Base-by-base conservation (phyloP, 1,139 yeast genomes). In the Yamadazyma epiphylla region DNA sequence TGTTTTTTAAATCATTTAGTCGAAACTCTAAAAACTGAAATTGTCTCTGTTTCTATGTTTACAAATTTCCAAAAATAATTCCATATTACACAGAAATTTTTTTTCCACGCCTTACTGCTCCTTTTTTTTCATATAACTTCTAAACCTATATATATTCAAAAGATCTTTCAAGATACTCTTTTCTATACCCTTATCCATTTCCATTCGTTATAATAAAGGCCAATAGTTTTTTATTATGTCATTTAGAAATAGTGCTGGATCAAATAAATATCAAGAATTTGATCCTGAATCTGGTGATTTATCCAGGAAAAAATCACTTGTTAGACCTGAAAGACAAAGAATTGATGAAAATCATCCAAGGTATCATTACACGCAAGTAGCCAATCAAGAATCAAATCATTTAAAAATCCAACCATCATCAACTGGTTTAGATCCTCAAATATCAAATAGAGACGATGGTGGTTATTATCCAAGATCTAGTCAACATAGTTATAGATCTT, bases 341-440 rank as follows among this genome's bases (percentile, higher is more conserved):
- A 62, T 83, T 40, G 66, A 71, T 42, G 78, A 75, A 10, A 72
- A 70, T 37, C 85, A 84, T 50, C 94, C 91, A 2, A 77, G 81
- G 35, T 83, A 70, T 55, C 89, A 84, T 53, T 86, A 86, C 55
- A 74, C 87, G n/a, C 89, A 83, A 45, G 81, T 82, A 15, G 82
- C 91, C 7, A 76, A 80, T 35, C 85, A 82, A 46, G 78, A 80
- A 42, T 64, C 80, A 4, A 70, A 66, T 37, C 80, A 80, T 46
- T 60, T 85, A 38, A 63, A 60, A 36, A 75, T 86, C 26, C 78
- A 73, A 44, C 89, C 94, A 2, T 76, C 88, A 1, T 56, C 81
- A 3, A 81, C 91, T 2, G 95, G 94, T 3, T 66, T 78, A 31
- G 84, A 82, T 43, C 94, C 94, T 15, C 55, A 47, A 19, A 29